These are phyloP conservation scores for Rhizomucor miehei DNA, from an alignment of 371 early-diverging fungal genomes.

Conservation along the genomic window DNA sequence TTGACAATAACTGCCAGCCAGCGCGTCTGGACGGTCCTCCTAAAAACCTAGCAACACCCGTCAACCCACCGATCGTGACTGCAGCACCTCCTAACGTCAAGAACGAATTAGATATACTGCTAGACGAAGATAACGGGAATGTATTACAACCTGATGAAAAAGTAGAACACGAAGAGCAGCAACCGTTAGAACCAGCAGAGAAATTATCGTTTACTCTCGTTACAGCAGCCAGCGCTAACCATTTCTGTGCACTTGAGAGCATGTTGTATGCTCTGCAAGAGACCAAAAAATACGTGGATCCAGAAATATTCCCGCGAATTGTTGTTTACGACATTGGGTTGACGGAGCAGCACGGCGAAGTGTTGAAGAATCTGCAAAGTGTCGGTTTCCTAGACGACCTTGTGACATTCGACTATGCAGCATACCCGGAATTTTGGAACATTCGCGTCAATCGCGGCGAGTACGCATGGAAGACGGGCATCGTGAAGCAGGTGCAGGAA, in stretches of 20 bases:
- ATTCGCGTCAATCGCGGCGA: slow-evolving; percentile 44
- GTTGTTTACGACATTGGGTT: slow-evolving; percentile 50
- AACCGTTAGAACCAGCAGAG: too few relatives aligned
- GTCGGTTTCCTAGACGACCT: slow-evolving; percentile 37
- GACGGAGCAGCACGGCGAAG: slow-evolving; percentile 20
- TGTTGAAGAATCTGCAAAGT: slow-evolving; percentile 27
- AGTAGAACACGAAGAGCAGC: too few relatives aligned
- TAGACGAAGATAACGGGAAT: too few relatives aligned
- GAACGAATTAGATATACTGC: too few relatives aligned
- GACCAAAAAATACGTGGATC: slow-evolving; percentile 10
- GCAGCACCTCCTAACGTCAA: too few relatives aligned
- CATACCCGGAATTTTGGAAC: slow-evolving; percentile 53
- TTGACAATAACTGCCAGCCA: background rate
- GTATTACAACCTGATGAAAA: too few relatives aligned
- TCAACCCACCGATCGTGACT: too few relatives aligned
- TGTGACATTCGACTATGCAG: slow-evolving; percentile 34
- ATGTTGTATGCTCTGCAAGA: slow-evolving; percentile 38
- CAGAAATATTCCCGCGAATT: slow-evolving; percentile 29
- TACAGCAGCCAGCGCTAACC: slow-evolving; percentile 51
- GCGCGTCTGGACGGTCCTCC: too few relatives aligned
- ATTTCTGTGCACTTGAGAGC: slow-evolving; percentile 50
- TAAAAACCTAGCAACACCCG: too few relatives aligned
- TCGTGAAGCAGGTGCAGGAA: slow-evolving; percentile 47
- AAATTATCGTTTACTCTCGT: slow-evolving; percentile 34
- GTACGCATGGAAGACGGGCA: slow-evolving; percentile 61